Evolutionary conservation across 257 asterid genomes (phyloP), one percentile per base, ranked within the genome.

Genomic region (Capsicum rhomboideum): DNA sequence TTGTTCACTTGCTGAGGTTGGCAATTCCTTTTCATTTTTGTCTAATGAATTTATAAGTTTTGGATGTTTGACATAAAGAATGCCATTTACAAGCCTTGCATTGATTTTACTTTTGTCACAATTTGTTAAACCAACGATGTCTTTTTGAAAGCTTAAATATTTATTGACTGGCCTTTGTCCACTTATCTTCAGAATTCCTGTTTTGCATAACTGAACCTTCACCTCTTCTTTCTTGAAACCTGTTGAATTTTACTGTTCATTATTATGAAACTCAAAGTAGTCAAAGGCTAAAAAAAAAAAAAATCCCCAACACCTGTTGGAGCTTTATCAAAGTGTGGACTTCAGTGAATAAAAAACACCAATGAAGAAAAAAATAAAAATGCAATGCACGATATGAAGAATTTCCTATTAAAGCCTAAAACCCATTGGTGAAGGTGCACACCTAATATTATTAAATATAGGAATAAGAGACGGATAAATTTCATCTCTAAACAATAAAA

Each of bases 141-240:
- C 94, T 37, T 90, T 94, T 88, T 87, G 83, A 83, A 94, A 94
- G 68, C 78, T 83, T 64, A 61, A 56, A 34, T 14, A 82, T 58
- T 53, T 85, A 10, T 83, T 16, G 6, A 87, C n/a, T 20, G 72
- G 74, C 8, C 97, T 89, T 80, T 93, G 92, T 54, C 97, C 98
- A 0, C 88, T 88, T 6, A 94, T 82, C 85, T 90, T 92, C 21
- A 94, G 86, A 56, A 85, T 37, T n/a, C 93, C 92, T n/a, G 74
- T 74, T 11, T 87, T 86, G 89, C 85, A 90, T 68, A 92, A 80
- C 80, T 90, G 93, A 83, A 94, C 93, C 83, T 59, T 91, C 16
- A 94, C 87, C 21, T 94, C 87, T 18, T 94, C 95, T 86, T 86
- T 92, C 71, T 84, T 89, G 91, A 94, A 94, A 6, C 90, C 97